Conservation (phyloP, 2,329 filamentous ascomycete species). For the Lachnellula arida region DNA sequence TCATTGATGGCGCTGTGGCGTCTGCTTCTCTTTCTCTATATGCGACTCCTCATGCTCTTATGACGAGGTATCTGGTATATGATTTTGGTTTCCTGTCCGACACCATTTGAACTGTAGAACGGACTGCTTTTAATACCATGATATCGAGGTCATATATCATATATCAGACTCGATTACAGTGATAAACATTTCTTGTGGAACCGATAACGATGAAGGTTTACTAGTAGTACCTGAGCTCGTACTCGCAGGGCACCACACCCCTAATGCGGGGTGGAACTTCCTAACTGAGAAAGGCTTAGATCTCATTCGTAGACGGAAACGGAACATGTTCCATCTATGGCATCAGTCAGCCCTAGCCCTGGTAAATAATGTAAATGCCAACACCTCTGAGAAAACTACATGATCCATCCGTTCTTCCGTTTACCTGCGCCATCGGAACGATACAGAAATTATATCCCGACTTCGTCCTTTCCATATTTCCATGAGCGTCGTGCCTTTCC, state of each 20-base stretch:
- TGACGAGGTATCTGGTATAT: too few species aligned
- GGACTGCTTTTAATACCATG: background rate
- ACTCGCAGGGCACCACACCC: too few species aligned
- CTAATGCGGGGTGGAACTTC: background rate
- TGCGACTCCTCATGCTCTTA: constrained; percentile 9
- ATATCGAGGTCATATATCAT: background rate
- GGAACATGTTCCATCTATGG: background rate
- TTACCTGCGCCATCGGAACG: background rate
- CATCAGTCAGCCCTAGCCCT: background rate
- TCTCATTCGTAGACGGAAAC: background rate
- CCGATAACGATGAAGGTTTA: too few species aligned
- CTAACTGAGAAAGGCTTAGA: background rate
- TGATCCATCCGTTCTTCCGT: background rate
- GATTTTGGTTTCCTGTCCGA: too few species aligned
- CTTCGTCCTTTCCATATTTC: background rate
- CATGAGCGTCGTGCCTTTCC: constrained; percentile 1
- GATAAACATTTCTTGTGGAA: background rate
- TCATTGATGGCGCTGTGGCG: constrained; percentile 30
- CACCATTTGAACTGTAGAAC: too few species aligned
- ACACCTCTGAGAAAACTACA: too few species aligned
- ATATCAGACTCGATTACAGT: background rate
- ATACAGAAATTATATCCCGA: background rate
- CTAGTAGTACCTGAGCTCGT: too few species aligned
- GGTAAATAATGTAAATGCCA: too few species aligned
- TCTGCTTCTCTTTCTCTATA: constrained; percentile 24